Percentiles rank a stretch among this genome's conserved stretches.
phyloP scores from a whole-genome alignment of 2,329 filamentous ascomycete species.

The Monosporascus ibericus region DNA sequence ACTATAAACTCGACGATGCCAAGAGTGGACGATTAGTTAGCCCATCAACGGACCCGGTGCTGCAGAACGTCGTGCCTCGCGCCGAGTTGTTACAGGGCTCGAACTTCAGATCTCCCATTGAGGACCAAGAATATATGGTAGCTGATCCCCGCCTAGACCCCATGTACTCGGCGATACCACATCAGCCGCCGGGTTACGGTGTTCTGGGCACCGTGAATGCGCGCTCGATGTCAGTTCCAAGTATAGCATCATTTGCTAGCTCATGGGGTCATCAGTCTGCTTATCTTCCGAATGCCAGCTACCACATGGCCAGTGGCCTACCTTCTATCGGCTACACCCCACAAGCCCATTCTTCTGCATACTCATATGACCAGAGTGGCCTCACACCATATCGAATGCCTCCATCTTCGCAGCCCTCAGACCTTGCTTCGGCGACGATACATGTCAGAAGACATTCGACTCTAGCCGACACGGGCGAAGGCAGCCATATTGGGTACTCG shows the following conservation, averaged over 20 bases:
- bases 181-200: neutral
- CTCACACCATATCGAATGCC: constrained; percentile 5
- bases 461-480: constrained; percentile 7
- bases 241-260: constrained; percentile 4
- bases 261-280: neutral
- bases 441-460: constrained; percentile 9
- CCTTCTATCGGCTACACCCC: constrained; percentile 5
- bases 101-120: constrained; percentile 61
- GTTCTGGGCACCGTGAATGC: constrained; percentile 1
- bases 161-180: neutral
- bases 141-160: constrained; percentile 1
- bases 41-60: constrained; percentile 48
- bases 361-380: constrained; percentile 1
- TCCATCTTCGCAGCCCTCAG: neutral
- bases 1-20: constrained; percentile 81
- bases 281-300: constrained; percentile 2
- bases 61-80: constrained; percentile 48
- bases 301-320: constrained; percentile 5
- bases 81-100: constrained; percentile 53
- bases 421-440: neutral
- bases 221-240: constrained; percentile 17
- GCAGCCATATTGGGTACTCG: constrained; percentile 9
- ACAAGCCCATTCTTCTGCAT: constrained; percentile 5
- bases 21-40: constrained; percentile 50
- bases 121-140: constrained; percentile 35